These are phyloP conservation scores for Neonectria hederae DNA, from an alignment of 2,329 filamentous ascomycete species.

Conservation along the genomic window DNA sequence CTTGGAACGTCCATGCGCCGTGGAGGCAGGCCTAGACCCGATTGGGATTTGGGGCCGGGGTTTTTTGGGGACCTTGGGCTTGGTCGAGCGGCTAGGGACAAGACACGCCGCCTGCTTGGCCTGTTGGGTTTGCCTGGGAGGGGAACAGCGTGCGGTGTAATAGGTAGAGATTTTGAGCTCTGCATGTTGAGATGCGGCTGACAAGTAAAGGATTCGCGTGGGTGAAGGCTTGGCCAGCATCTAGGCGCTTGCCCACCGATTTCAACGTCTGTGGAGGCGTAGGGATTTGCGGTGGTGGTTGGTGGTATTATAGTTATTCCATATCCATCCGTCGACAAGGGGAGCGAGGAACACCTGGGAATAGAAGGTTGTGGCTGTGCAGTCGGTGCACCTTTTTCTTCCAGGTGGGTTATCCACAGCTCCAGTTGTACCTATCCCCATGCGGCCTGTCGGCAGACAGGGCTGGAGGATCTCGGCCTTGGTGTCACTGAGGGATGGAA, in stretches of 20 bases:
- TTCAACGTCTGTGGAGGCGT: not conserved
- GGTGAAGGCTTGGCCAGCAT: not conserved
- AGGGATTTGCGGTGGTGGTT: not conserved
- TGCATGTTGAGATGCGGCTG: not conserved
- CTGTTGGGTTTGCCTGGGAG: not conserved
- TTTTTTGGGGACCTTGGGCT: constrained; percentile 3
- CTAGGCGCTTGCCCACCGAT: not conserved
- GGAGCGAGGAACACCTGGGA: not conserved
- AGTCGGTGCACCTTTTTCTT: not conserved
- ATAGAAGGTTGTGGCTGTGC: constrained; percentile 15
- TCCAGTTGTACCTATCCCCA: constrained; percentile 2
- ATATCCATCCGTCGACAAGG: no score
- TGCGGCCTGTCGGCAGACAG: constrained; percentile 13
- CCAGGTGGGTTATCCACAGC: not conserved
- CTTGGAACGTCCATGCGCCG: not conserved
- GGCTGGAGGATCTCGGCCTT: not conserved
- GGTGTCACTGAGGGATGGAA: no score
- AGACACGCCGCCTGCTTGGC: not conserved
- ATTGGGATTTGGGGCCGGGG: constrained; percentile 12
- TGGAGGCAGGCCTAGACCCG: constrained; percentile 5
- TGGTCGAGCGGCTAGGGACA: not conserved
- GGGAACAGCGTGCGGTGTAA: not conserved
- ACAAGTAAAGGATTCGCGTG: not conserved
- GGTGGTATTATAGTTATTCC: not conserved
- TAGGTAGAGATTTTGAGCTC: not conserved